Conservation (phyloP, 495 filamentous ascomycete species). For the Hypoxylon rickii region DNA sequence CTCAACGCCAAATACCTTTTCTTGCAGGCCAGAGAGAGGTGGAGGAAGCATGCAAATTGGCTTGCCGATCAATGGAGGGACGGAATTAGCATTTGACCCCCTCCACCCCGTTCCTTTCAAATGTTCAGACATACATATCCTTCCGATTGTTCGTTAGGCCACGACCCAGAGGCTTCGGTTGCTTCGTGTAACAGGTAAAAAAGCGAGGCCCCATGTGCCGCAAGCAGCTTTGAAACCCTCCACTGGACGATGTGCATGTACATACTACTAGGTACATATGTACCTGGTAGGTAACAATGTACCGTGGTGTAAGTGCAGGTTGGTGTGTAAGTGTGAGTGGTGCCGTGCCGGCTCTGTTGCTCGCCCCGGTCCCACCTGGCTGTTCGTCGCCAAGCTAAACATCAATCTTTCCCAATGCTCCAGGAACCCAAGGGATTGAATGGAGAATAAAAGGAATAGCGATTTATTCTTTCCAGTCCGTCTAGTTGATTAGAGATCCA, state of each 20-base stretch:
- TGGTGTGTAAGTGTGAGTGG: constrained; percentile 5
- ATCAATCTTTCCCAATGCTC: not conserved
- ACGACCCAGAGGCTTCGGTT: constrained; percentile 19
- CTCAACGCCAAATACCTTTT: not conserved
- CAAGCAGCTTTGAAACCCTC: constrained; percentile 11
- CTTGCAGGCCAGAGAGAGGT: not conserved
- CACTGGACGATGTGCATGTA: constrained; percentile 1
- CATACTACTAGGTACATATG: too few species aligned
- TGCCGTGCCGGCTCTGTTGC: too few species aligned
- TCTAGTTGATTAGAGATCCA: constrained; percentile 3
- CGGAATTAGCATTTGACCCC: too few species aligned
- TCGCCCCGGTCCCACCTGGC: constrained; percentile 5
- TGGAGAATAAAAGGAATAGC: not conserved
- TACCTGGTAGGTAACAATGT: too few species aligned
- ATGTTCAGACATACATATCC: not conserved
- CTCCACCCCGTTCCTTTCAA: not conserved
- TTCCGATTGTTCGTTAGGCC: constrained; percentile 3
- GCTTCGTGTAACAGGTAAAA: constrained; percentile 11
- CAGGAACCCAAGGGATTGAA: not conserved
- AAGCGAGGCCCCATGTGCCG: constrained; percentile 10
- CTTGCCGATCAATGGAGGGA: not conserved
- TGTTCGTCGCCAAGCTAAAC: constrained; percentile 4
- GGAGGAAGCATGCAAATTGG: not conserved
- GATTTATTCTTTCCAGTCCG: too few species aligned
- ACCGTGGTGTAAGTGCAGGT: too few species aligned